Percentiles rank a stretch among this genome's conserved stretches.
Conservation (phyloP, 2,329 filamentous ascomycete species). For the Chrysosporium queenslandicum region DNA sequence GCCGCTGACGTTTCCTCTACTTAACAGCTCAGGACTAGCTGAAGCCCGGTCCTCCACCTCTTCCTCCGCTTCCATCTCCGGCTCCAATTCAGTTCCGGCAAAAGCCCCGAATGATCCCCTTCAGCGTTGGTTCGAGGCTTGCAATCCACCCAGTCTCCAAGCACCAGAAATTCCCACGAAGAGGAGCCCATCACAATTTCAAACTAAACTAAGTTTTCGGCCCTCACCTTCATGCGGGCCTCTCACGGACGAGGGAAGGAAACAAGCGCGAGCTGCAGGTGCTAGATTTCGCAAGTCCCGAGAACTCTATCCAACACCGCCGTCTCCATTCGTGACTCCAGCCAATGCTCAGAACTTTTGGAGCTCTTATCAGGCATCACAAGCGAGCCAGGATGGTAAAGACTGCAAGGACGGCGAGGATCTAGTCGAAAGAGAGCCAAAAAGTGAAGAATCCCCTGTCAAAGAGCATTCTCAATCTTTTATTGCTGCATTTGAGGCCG, state of each 20-base stretch:
- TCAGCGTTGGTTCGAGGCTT: constrained; percentile 15
- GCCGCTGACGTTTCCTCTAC: not conserved
- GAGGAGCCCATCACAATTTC: not conserved
- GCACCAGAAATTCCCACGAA: not conserved
- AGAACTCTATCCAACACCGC: not conserved
- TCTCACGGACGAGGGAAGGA: constrained; percentile 20
- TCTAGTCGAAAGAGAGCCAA: constrained; percentile 15
- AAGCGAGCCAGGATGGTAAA: too few species aligned
- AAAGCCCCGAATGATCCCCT: not conserved
- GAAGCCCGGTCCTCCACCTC: not conserved
- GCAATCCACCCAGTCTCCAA: constrained; percentile 17
- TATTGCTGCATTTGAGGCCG: constrained; percentile 32
- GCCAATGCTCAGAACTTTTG: not conserved
- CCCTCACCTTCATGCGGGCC: not conserved
- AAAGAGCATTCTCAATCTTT: constrained; percentile 25
- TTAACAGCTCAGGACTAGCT: not conserved
- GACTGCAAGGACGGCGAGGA: not conserved
- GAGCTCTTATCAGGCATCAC: constrained; percentile 6
- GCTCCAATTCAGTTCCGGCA: not conserved
- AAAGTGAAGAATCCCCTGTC: constrained; percentile 17
- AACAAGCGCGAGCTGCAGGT: constrained; percentile 21
- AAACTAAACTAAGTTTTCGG: not conserved
- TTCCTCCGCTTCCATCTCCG: not conserved
- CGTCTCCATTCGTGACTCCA: not conserved
- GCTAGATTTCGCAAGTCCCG: constrained; percentile 12